Evolutionary conservation across 352 stramenopile species (phyloP), one percentile per base, ranked within the genome.

Genomic region (Phytopythium ostracodes): DNA sequence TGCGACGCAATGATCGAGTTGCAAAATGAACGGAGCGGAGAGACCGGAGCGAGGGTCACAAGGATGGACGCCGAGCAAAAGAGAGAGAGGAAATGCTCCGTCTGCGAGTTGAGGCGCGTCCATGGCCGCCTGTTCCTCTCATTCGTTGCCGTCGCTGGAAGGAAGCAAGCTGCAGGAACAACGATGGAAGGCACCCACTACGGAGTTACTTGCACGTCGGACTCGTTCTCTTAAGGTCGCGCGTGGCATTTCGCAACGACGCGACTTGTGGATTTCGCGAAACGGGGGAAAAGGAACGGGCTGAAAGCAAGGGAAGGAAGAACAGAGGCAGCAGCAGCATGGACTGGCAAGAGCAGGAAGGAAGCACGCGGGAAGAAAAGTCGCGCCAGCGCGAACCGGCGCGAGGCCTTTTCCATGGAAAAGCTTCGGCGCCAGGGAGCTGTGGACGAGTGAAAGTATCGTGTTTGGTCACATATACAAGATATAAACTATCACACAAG

Each of bases 201-300:
- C 36, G 8, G n/a, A n/a, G 36, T 11, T 42, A 4, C 20, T 25
- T 20, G 14, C 17, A 22, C 44, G 44, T 31, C 44, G 9, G 44
- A 51, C 44, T 51, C 12, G 44, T 1, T 22, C 44, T 20, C 44
- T 42, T 17, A n/a, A 29, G 36, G 36, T 42, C 36, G 5, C 8
- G 36, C 36, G 36, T 20, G 10, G 44, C 44, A 25, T 10, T 51
- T 10, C 22, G 44, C 44, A 51, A 31, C 44, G 44, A 51, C 22
- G 44, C 44, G 44, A 51, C 44, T 12, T 51, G 44, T 51, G 44
- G 44, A 51, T 51, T 51, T 51, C 44, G 44, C 22, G 44, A 10
- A 51, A 51, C 44, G 42, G 42, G 40, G 18, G 42, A 25, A 49
- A 49, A 25, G n/a, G 42, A 25, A 25, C 42, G 0, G 15, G 20